Percentiles rank a stretch among this genome's conserved stretches.
Conservation (phyloP, 257 asterid genomes). For the Cordia subcordata region DNA sequence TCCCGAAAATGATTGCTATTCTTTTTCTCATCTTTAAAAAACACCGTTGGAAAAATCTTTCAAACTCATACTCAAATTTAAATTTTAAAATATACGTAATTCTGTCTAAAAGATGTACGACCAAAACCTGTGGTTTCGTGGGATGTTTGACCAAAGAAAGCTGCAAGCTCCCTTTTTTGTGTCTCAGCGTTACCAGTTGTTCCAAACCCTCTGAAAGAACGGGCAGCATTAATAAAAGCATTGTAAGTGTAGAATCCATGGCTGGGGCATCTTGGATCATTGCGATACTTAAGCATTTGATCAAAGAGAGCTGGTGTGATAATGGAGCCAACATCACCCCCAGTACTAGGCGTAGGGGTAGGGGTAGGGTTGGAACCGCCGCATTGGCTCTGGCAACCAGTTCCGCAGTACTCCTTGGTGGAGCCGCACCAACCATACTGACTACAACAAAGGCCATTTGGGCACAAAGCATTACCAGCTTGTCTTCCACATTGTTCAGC, state of each 20-base stretch:
- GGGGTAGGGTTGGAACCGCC: slow-evolving; percentile 13
- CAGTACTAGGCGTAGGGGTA: slow-evolving; percentile 3
- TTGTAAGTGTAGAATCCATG: slow-evolving; percentile 24
- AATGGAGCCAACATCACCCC: slow-evolving; percentile 1
- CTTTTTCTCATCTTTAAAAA: no score
- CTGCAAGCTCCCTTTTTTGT: no score
- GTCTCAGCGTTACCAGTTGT: no score
- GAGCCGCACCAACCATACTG: slow-evolving; percentile 23
- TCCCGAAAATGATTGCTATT: no score
- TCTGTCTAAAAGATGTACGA: no score
- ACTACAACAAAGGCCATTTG: slow-evolving; percentile 25
- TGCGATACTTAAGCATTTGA: slow-evolving; percentile 15
- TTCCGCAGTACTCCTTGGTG: slow-evolving; percentile 9
- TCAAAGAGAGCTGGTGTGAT: slow-evolving; percentile 8
- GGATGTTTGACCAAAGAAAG: no score
- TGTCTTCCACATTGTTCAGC: slow-evolving; percentile 28
- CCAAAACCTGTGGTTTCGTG: no score
- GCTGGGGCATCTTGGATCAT: slow-evolving; percentile 13
- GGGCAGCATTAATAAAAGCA: slow-evolving; percentile 25
- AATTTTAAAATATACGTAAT: no score
- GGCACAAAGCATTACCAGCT: slow-evolving; percentile 28
- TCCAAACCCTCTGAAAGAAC: slow-evolving; percentile 23
- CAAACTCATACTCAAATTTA: no score
- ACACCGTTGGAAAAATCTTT: no score
- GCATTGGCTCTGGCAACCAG: slow-evolving; percentile 30